These are phyloP conservation scores for Aspergillus tubingensis DNA, from an alignment of 2,329 filamentous ascomycete species.

Conservation along the genomic window DNA sequence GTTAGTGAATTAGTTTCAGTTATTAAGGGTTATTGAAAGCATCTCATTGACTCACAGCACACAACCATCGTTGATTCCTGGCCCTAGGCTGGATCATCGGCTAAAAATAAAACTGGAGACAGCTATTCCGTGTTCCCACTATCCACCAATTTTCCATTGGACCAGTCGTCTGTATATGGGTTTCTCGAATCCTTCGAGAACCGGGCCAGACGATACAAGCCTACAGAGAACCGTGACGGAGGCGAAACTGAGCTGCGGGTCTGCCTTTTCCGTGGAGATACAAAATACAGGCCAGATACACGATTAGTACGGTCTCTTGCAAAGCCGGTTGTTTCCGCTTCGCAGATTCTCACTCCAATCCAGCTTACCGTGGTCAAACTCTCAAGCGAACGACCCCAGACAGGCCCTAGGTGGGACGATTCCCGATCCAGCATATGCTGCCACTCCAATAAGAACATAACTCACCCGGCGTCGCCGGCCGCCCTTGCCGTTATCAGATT, in stretches of 20 bases:
- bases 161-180: slow-evolving; percentile 17
- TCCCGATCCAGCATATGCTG: slow-evolving; percentile 6
- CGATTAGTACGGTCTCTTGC: not conserved
- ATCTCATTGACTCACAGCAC: slow-evolving; percentile 6
- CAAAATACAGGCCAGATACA: not conserved
- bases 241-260: slow-evolving; percentile 3
- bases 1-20: no score
- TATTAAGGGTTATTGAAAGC: no score
- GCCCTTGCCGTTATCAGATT: slow-evolving; percentile 7
- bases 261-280: not conserved
- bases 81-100: slow-evolving; percentile 21
- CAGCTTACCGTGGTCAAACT: not conserved
- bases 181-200: slow-evolving; percentile 37
- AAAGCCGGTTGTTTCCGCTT: not conserved
- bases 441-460: not conserved
- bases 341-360: slow-evolving; percentile 1
- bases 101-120: slow-evolving; percentile 29
- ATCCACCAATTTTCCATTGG: slow-evolving; percentile 14
- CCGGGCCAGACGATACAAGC: slow-evolving; percentile 3
- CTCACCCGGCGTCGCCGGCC: not conserved
- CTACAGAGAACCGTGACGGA: not conserved
- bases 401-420: slow-evolving; percentile 8
- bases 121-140: slow-evolving; percentile 1
- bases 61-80: not conserved
- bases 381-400: not conserved